Evolutionary conservation across 1,139 yeast genomes (phyloP).

Genomic region (Hyphopichia khmerensis): DNA sequence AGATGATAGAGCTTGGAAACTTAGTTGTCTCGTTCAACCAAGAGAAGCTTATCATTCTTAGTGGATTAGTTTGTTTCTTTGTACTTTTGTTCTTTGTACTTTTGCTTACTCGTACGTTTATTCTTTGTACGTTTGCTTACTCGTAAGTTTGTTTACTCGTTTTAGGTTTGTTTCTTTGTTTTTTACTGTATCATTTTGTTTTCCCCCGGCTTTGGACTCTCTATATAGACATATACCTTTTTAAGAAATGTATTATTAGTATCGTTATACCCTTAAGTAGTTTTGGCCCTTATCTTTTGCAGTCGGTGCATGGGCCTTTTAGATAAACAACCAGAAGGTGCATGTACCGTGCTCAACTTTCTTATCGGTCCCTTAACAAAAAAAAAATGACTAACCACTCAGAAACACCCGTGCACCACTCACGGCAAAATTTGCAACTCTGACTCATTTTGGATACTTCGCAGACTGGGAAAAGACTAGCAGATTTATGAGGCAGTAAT

Average conservation of each 20-base stretch:
- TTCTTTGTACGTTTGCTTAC: too few species aligned
- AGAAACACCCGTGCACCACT: neutral
- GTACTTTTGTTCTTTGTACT: neutral
- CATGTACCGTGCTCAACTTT: neutral
- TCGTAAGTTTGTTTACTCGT: neutral
- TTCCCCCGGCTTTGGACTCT: neutral
- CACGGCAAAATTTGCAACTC: slow-evolving; percentile 2
- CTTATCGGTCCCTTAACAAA: neutral
- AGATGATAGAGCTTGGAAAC: slow-evolving; percentile 69
- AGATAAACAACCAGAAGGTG: too few species aligned
- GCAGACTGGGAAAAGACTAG: neutral
- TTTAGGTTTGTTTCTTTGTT: neutral
- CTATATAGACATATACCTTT: neutral
- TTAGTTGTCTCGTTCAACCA: slow-evolving; percentile 58
- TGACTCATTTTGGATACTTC: slow-evolving; percentile 2
- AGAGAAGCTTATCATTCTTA: slow-evolving; percentile 19
- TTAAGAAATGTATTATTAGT: neutral
- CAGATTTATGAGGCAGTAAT: neutral
- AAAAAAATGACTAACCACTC: too few species aligned
- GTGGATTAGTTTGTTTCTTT: neutral
- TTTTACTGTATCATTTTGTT: neutral
- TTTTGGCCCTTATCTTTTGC: too few species aligned
- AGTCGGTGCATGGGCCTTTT: neutral
- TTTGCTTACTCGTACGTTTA: neutral
- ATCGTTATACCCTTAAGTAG: too few species aligned